Percentiles rank a stretch among this genome's conserved stretches.
Evolutionary conservation across 176 grass and related monocot species (phyloP).

Genomic region (Eragrostis nindensis): DNA sequence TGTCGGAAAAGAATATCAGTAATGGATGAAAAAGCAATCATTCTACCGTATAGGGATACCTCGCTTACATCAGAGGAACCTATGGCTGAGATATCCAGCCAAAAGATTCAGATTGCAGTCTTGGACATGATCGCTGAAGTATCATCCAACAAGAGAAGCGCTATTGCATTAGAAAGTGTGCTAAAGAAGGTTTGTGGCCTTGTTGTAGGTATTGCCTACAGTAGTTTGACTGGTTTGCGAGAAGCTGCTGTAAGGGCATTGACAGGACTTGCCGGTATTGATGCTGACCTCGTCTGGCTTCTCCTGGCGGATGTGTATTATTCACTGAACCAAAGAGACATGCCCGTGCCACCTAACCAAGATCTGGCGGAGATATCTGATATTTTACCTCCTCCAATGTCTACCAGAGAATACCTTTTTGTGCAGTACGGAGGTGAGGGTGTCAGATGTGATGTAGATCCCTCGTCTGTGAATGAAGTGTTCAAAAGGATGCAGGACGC

Average conservation of each 20-base stretch:
- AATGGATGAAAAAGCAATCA: slow-evolving; percentile 69
- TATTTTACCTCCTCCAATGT: slow-evolving; percentile 64
- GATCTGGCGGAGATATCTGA: slow-evolving; percentile 58
- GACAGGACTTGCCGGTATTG: slow-evolving; percentile 65
- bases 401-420: slow-evolving; percentile 76
- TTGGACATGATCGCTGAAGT: slow-evolving; percentile 78
- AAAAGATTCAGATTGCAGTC: slow-evolving; percentile 87
- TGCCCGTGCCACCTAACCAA: slow-evolving; percentile 40
- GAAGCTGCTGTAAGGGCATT: slow-evolving; percentile 77
- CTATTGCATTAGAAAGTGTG: slow-evolving; percentile 70
- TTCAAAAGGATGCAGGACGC: slow-evolving; percentile 57
- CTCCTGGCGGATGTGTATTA: slow-evolving; percentile 87
- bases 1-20: slow-evolving; percentile 46
- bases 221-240: slow-evolving; percentile 57
- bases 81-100: slow-evolving; percentile 89
- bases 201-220: slow-evolving; percentile 88
- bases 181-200: slow-evolving; percentile 85
- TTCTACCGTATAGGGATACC: slow-evolving; percentile 79
- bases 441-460: slow-evolving; percentile 73
- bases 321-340: slow-evolving; percentile 66
- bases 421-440: slow-evolving; percentile 72
- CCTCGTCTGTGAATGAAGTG: slow-evolving; percentile 55
- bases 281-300: slow-evolving; percentile 93
- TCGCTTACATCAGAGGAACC: slow-evolving; percentile 63
- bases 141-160: slow-evolving; percentile 64